Percentiles rank a stretch among this genome's conserved stretches.
Evolutionary conservation across 2,329 filamentous ascomycete species (phyloP).

Genomic region (Penicillium sp.): DNA sequence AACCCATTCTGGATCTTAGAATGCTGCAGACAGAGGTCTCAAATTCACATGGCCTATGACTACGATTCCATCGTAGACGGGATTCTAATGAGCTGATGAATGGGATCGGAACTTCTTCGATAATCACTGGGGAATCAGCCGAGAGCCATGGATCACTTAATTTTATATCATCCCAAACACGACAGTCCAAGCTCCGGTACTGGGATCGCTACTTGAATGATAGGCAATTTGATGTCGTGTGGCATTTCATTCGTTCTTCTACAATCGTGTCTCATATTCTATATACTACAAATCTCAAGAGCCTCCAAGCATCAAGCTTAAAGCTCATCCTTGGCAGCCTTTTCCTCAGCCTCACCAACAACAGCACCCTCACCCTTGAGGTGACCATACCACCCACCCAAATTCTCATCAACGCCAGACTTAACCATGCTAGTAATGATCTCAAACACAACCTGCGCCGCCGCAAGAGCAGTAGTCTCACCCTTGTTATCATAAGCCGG

Average conservation of each 20-base stretch:
- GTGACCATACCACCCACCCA: constrained; percentile 41
- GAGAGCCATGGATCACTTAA: background rate
- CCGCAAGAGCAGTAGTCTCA: constrained; percentile 77
- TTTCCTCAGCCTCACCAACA: constrained; percentile 9
- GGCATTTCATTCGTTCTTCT: constrained; percentile 16
- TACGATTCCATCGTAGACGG: background rate
- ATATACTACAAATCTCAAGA: constrained; percentile 1
- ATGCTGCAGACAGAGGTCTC: constrained; percentile 8
- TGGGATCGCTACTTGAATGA: background rate
- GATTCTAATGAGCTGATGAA: background rate
- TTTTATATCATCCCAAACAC: background rate
- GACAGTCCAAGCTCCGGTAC: background rate
- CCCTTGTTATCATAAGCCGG: constrained; percentile 77
- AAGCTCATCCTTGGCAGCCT: constrained; percentile 28
- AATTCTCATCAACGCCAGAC: constrained; percentile 37
- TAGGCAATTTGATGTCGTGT: background rate
- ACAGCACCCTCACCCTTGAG: constrained; percentile 22
- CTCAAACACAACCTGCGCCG: constrained; percentile 79
- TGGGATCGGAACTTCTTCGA: background rate
- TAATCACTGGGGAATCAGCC: background rate
- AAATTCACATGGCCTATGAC: constrained; percentile 15
- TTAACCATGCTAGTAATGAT: constrained; percentile 63
- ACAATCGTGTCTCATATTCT: constrained; percentile 17
- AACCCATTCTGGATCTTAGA: constrained; percentile 13
- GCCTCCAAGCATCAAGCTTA: constrained; percentile 1